Evolutionary conservation across 306 rosid species (phyloP).

Genomic region (Begonia loranthoides): DNA sequence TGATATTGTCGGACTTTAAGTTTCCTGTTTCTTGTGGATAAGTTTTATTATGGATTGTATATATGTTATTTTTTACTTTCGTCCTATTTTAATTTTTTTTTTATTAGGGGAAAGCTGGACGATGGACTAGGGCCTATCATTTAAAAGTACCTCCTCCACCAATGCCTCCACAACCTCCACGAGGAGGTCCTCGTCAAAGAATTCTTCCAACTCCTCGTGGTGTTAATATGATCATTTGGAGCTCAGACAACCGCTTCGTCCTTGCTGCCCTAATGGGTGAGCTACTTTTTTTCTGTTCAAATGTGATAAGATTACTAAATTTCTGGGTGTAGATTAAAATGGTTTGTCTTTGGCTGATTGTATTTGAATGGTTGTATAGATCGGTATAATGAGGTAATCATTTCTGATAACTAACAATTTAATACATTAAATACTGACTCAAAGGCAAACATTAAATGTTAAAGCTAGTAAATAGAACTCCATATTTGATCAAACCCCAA

Average conservation of each 20-base stretch:
- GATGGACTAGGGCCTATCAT: slow-evolving; percentile 90
- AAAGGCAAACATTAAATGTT: too few species aligned
- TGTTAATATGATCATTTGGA: slow-evolving; percentile 90
- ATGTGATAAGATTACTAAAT: slow-evolving; percentile 2
- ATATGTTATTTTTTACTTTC: background rate
- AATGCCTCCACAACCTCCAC: slow-evolving; percentile 77
- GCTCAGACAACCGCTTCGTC: slow-evolving; percentile 87
- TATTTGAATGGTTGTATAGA: background rate
- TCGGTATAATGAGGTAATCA: too few species aligned
- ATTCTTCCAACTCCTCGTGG: slow-evolving; percentile 86
- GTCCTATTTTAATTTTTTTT: slow-evolving; percentile 5
- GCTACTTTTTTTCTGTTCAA: slow-evolving; percentile 3
- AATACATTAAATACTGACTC: too few species aligned
- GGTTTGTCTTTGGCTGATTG: background rate
- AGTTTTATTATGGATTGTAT: too few species aligned
- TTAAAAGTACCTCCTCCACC: slow-evolving; percentile 90
- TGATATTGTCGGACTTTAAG: background rate
- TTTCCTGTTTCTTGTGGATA: too few species aligned
- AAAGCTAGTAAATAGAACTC: too few species aligned
- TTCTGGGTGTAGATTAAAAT: background rate
- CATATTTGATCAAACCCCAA: too few species aligned
- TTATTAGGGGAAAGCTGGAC: slow-evolving; percentile 65
- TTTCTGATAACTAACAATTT: too few species aligned
- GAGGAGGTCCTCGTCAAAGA: slow-evolving; percentile 90
- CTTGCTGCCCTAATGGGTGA: slow-evolving; percentile 96